Evolutionary conservation across 2,329 filamentous ascomycete species (phyloP).

Genomic region (Sporothrix globosa): DNA sequence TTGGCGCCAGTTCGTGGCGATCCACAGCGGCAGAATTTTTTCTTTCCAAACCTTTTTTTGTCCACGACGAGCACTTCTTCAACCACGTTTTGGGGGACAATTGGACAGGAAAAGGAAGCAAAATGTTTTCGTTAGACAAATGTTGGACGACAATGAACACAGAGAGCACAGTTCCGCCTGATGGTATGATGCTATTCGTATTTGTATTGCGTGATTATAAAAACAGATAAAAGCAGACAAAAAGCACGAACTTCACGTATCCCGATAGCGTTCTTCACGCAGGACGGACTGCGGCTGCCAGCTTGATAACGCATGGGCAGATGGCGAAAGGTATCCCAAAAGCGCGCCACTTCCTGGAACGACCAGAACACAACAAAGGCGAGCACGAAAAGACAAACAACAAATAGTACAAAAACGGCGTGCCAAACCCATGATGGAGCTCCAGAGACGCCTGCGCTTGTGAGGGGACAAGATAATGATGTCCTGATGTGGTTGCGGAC

Average conservation of each 20-base stretch:
- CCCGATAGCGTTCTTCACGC: not conserved
- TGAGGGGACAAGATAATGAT: not conserved
- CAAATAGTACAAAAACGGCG: not conserved
- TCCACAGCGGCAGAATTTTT: conserved; percentile 26
- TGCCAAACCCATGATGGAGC: not conserved
- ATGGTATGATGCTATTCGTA: not conserved
- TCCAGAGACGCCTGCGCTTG: conserved; percentile 27
- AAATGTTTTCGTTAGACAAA: not conserved
- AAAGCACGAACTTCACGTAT: not conserved
- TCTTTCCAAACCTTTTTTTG: conserved; percentile 5
- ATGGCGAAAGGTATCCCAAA: conserved; percentile 3
- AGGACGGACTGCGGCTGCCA: not conserved
- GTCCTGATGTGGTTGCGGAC: not conserved
- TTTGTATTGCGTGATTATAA: not conserved
- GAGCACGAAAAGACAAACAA: not conserved
- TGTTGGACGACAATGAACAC: not conserved
- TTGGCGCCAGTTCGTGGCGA: not conserved
- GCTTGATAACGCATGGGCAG: not conserved
- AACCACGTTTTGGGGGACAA: not conserved
- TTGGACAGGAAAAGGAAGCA: not conserved
- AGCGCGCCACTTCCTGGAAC: not conserved
- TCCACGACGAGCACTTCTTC: not conserved
- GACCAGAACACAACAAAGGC: not conserved
- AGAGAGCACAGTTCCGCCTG: no score
- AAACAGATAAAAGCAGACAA: no score